Conservation (phyloP, 352 stramenopile genomes). For the Phytophthora podocarpi region DNA sequence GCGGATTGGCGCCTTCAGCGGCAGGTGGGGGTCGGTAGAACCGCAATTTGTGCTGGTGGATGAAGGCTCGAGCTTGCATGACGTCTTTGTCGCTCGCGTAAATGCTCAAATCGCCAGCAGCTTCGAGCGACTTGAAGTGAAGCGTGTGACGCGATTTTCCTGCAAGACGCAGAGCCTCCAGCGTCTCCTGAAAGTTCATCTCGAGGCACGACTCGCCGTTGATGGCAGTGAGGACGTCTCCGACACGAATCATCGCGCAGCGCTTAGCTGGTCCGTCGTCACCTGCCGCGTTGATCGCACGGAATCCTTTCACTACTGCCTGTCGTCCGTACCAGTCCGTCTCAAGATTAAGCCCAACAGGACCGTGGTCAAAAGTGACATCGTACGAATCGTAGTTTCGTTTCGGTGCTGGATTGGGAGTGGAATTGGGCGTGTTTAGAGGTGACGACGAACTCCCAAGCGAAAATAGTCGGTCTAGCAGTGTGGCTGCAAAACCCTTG, state of each 20-base stretch:
- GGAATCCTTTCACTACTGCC: constrained; percentile 76
- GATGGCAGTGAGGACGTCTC: constrained; percentile 78
- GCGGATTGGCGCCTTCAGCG: constrained; percentile 13
- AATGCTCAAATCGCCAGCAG: constrained; percentile 65
- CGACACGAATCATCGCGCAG: constrained; percentile 68
- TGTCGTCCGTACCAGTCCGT: constrained; percentile 80
- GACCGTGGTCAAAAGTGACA: constrained; percentile 64
- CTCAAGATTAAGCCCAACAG: constrained; percentile 70
- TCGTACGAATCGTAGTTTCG: constrained; percentile 74
- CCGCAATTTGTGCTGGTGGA: constrained; percentile 78
- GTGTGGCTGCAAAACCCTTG: constrained; percentile 25
- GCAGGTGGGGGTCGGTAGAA: constrained; percentile 58
- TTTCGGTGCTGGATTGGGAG: background rate
- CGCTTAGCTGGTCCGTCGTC: constrained; percentile 56
- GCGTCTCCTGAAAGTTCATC: constrained; percentile 65
- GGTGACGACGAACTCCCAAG: constrained; percentile 24
- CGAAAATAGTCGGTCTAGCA: constrained; percentile 9
- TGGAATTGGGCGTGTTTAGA: background rate
- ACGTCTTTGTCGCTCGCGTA: constrained; percentile 69
- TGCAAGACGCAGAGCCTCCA: constrained; percentile 49
- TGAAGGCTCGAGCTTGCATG: constrained; percentile 71
- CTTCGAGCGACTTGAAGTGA: constrained; percentile 79
- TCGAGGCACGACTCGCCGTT: constrained; percentile 74
- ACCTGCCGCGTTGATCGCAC: constrained; percentile 44
- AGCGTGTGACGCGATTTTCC: constrained; percentile 54